phyloP scores from a whole-genome alignment of 371 early-diverging fungal genomes.

The Rhizopus delemar region DNA sequence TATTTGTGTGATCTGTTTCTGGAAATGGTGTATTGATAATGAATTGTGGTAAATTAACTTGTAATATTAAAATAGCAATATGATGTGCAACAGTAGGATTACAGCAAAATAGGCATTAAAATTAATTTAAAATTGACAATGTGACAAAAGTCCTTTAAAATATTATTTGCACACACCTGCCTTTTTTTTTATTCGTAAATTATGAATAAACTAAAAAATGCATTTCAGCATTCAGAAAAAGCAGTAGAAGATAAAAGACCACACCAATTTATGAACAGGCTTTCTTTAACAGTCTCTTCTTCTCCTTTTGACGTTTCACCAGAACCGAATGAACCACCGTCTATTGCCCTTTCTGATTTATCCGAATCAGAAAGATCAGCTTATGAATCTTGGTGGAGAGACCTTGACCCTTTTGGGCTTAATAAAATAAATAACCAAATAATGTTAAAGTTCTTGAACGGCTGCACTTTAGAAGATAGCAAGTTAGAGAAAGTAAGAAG shows the following conservation, averaged over 20 bases:
- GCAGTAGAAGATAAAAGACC: conserved; percentile 33
- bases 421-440: conserved; percentile 36
- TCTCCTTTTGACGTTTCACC: conserved; percentile 4
- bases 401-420: conserved; percentile 45
- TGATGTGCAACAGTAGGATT: too few species aligned
- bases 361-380: conserved; percentile 37
- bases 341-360: conserved; percentile 30
- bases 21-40: too few species aligned
- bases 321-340: conserved; percentile 20
- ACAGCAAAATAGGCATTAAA: too few species aligned
- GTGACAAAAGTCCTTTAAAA: too few species aligned
- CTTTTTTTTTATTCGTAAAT: background rate
- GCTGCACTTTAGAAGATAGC: conserved; percentile 36
- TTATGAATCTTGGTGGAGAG: conserved; percentile 53
- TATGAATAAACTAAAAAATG: conserved; percentile 46
- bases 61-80: too few species aligned
- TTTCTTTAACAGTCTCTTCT: conserved; percentile 9
- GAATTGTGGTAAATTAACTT: too few species aligned
- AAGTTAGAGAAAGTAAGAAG: conserved; percentile 40
- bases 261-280: conserved; percentile 42
- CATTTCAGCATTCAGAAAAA: conserved; percentile 40
- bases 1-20: too few species aligned
- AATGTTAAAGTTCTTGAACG: conserved; percentile 38
- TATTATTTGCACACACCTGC: too few species aligned
- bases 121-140: too few species aligned